Conservation (phyloP, 345 rosid species). For the Eucalyptus albens region DNA sequence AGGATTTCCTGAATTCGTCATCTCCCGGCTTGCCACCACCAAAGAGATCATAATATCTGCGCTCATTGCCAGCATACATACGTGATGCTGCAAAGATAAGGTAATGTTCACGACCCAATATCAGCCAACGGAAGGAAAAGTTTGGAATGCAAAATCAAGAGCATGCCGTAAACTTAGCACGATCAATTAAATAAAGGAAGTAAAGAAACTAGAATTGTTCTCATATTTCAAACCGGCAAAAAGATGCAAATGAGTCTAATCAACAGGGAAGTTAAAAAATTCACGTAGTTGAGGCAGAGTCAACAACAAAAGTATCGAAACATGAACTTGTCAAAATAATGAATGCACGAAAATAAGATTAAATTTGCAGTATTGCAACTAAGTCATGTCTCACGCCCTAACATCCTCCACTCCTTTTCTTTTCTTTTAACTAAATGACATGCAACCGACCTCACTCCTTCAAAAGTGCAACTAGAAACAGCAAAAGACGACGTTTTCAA, state of each 20-base stretch:
- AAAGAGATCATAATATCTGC: constrained; percentile 62
- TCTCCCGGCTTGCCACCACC: constrained; percentile 49
- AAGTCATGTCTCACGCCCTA: not conserved
- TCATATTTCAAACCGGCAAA: not conserved
- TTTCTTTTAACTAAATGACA: not conserved
- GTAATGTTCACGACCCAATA: not conserved
- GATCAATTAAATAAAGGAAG: not conserved
- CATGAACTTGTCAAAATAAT: not conserved
- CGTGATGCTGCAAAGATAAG: constrained; percentile 23
- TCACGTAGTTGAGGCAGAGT: not conserved
- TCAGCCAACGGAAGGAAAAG: not conserved
- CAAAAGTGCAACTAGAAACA: not conserved
- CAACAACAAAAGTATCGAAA: not conserved
- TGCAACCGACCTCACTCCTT: not conserved
- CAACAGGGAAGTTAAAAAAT: not conserved
- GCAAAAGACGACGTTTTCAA: not conserved
- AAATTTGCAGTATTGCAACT: not conserved
- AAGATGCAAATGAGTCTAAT: not conserved
- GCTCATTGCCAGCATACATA: constrained; percentile 40
- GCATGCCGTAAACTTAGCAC: not conserved
- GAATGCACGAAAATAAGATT: too few species aligned
- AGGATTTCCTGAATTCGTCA: constrained; percentile 48
- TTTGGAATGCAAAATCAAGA: not conserved
- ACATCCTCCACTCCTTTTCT: not conserved
- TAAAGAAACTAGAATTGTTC: not conserved